Conservation (phyloP, 164 flowering plant genomes). For the Vitis rupestris region DNA sequence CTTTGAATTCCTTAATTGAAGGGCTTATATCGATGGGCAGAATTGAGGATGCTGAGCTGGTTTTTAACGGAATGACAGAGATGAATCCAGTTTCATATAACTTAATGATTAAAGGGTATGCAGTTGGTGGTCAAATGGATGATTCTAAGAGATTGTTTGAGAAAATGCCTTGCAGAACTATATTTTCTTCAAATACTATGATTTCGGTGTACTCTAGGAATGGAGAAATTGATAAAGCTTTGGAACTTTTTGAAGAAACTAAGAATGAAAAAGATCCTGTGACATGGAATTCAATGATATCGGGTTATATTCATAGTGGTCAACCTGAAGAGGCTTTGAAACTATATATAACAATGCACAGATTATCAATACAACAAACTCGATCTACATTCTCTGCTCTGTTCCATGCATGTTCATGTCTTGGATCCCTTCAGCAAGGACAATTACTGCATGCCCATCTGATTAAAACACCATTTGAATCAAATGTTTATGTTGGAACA, state of each 20-base stretch:
- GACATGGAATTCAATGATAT: slow-evolving; percentile 82
- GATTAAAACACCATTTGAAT: slow-evolving; percentile 56
- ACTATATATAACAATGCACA: slow-evolving; percentile 50
- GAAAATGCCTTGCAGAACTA: slow-evolving; percentile 41
- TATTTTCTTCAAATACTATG: slow-evolving; percentile 56
- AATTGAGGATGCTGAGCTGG: slow-evolving; percentile 49
- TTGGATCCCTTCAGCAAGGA: slow-evolving; percentile 63
- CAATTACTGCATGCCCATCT: slow-evolving; percentile 50
- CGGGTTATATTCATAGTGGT: slow-evolving; percentile 52
- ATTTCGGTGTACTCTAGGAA: slow-evolving; percentile 52
- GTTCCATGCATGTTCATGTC: slow-evolving; percentile 60
- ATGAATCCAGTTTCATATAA: slow-evolving; percentile 41
- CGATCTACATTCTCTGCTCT: slow-evolving; percentile 67
- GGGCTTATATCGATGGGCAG: slow-evolving; percentile 40
- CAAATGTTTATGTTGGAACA: slow-evolving; percentile 67
- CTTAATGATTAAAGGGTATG: slow-evolving; percentile 76
- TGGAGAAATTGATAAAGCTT: slow-evolving; percentile 50
- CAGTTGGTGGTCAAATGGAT: slow-evolving; percentile 37
- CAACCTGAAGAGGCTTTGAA: slow-evolving; percentile 51
- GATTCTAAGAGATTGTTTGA: slow-evolving; percentile 49
- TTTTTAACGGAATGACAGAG: slow-evolving; percentile 35
- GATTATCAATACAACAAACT: slow-evolving; percentile 35
- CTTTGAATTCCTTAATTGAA: slow-evolving; percentile 50
- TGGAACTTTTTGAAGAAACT: slow-evolving; percentile 50
- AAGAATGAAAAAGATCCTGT: slow-evolving; percentile 46